These are phyloP conservation scores for Colletotrichum brevisporum DNA, from an alignment of 2,329 filamentous ascomycete species.

Conservation along the genomic window DNA sequence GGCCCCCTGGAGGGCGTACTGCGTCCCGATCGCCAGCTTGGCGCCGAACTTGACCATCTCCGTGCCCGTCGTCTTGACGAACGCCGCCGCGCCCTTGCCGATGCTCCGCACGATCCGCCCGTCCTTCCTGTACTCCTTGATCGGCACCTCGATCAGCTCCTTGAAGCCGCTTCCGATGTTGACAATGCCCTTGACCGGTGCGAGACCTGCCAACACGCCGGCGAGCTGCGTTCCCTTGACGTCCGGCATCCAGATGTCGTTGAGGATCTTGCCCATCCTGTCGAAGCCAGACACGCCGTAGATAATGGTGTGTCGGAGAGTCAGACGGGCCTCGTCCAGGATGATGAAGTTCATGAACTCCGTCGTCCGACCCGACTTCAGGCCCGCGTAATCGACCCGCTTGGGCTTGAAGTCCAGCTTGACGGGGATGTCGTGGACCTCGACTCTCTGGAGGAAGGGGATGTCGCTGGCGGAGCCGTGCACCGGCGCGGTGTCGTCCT, in stretches of 20 bases:
- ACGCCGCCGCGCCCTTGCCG: constrained; percentile 89
- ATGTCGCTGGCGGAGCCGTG: constrained; percentile 76
- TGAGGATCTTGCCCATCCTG: constrained; percentile 87
- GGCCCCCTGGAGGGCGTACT: constrained; percentile 90
- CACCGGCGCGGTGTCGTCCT: constrained; percentile 76
- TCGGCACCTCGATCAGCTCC: constrained; percentile 89
- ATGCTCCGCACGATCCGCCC: constrained; percentile 93
- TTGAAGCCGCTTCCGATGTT: constrained; percentile 91
- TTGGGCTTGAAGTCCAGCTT: constrained; percentile 98
- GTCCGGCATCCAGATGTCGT: constrained; percentile 97
- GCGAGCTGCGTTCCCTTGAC: constrained; percentile 91
- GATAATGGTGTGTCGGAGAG: constrained; percentile 89
- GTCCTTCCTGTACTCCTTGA: constrained; percentile 94
- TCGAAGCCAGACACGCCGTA: constrained; percentile 95
- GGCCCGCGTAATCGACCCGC: constrained; percentile 93
- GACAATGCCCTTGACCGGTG: constrained; percentile 89
- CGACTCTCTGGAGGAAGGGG: constrained; percentile 90
- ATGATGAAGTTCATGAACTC: constrained; percentile 99
- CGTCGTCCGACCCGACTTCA: constrained; percentile 92
- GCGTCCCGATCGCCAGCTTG: constrained; percentile 94
- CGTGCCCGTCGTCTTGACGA: constrained; percentile 92
- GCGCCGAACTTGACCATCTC: constrained; percentile 96
- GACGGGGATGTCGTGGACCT: constrained; percentile 86
- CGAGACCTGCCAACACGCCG: constrained; percentile 88
- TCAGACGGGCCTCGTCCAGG: constrained; percentile 89